A percentile compares a stretch with the other conserved stretches of the same genome.
phyloP scores from a whole-genome alignment of 192 early-diverging fungal species.

The Diversispora eburnea region DNA sequence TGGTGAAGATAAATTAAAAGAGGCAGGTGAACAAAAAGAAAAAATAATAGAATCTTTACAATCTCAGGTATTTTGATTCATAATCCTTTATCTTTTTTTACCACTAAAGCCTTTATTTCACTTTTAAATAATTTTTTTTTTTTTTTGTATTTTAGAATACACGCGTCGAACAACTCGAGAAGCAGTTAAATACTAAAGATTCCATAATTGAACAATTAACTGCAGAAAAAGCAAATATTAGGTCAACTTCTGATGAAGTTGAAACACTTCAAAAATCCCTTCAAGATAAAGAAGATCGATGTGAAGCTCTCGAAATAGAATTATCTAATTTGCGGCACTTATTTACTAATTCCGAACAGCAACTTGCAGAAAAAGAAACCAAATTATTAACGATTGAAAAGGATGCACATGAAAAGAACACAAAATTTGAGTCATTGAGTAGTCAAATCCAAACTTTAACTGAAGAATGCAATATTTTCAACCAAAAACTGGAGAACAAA shows the following conservation, averaged over 20 bases:
- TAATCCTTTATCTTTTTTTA: neutral
- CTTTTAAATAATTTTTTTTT: neutral
- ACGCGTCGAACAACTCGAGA: conserved; percentile 15
- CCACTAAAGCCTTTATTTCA: neutral
- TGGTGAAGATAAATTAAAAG: neutral
- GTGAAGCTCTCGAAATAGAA: conserved; percentile 29
- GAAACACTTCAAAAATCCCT: conserved; percentile 19
- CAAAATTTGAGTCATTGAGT: conserved; percentile 7
- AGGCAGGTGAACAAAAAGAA: conserved; percentile 11
- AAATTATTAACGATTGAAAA: conserved; percentile 6
- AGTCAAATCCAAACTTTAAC: conserved; percentile 3
- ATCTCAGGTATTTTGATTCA: conserved; percentile 5
- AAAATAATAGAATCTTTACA: conserved; percentile 18
- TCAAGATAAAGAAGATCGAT: conserved; percentile 29
- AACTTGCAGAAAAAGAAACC: neutral
- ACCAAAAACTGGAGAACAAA: neutral
- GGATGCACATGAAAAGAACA: neutral
- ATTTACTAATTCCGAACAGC: conserved; percentile 20
- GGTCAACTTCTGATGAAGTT: conserved; percentile 26
- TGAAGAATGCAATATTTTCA: neutral
- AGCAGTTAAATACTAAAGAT: conserved; percentile 22
- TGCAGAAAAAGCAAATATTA: conserved; percentile 24
- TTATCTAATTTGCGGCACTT: conserved; percentile 25
- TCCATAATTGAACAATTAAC: conserved; percentile 27
- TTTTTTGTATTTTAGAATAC: conserved; percentile 4